Evolutionary conservation across 768 basidiomycete genomes (phyloP), one percentile per base, ranked within the genome.

Genomic region (Pleurotus djamor): DNA sequence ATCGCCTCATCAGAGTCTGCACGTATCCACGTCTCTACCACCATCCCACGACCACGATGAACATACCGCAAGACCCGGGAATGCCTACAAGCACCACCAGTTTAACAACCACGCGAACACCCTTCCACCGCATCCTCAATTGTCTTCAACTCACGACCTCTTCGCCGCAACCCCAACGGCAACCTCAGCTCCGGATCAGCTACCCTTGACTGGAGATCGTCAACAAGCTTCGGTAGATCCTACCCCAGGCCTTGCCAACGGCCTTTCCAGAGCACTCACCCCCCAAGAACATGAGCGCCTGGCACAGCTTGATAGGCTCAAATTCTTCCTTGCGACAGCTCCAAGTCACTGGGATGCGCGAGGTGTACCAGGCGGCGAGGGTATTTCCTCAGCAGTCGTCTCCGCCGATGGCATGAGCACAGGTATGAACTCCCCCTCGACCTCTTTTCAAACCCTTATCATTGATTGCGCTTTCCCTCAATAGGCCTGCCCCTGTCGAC

Each of bases 321-420:
- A 94, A 74, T 89, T 87, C 75, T 95, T 95, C 74, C 85, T 95
- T 48, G 89, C 91, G 13, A 92, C 91, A 9, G 93, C 89, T 6
- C 94, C 88, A 2, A 87, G 83, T 33, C 82, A 84, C 50, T 94
- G 91, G 92, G 82, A 83, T 65, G 64, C 72, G 0, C 54, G 38
- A 17, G 54, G 54, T 28, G 41, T 56, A 17, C 54, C 54, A 14
- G 54, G 54, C 21, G 54, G 54, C 6, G 54, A 56, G 44, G 54
- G 54, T 32, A 56, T 56, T 8, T 56, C 54, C 3, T 56, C 54
- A 33, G 54, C 54, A 16, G 54, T 56, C 6, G 41, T 56, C 33
- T 8, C 54, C 12, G 12, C 37, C 5, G 54, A 56, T 32, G 54
- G 54, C 5, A 44, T 41, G 14, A 56, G 33, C n/a, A 37, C 41